Evolutionary conservation across 371 early-diverging fungal species (phyloP).

Genomic region (Mucor racemosus): DNA sequence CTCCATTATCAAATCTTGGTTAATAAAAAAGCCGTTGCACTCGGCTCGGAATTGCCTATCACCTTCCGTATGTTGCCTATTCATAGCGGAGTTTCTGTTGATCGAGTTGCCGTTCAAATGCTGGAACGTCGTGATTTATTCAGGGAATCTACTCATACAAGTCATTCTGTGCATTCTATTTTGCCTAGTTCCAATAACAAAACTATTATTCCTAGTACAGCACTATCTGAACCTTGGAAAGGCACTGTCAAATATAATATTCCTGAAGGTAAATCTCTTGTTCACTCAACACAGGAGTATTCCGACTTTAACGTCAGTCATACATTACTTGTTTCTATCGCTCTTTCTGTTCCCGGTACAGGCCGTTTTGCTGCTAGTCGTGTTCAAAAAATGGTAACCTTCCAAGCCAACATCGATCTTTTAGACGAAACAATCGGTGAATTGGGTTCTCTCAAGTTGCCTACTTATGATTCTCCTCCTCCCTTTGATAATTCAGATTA

Average conservation of each 20-base stretch:
- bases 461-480: slow-evolving; percentile 25
- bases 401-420: slow-evolving; percentile 21
- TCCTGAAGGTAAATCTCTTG: slow-evolving; percentile 6
- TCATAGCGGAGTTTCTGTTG: slow-evolving; percentile 2
- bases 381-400: slow-evolving; percentile 16
- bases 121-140: slow-evolving; percentile 18
- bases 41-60: slow-evolving; percentile 19
- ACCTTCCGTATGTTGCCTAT: slow-evolving; percentile 15
- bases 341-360: slow-evolving; percentile 11
- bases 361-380: not conserved
- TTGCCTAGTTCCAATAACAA: not conserved
- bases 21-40: slow-evolving; percentile 18
- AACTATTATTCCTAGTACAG: not conserved
- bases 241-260: slow-evolving; percentile 17
- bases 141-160: slow-evolving; percentile 6
- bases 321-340: slow-evolving; percentile 15
- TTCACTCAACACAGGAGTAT: slow-evolving; percentile 23
- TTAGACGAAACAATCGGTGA: slow-evolving; percentile 16
- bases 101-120: slow-evolving; percentile 14
- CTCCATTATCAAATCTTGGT: slow-evolving; percentile 22
- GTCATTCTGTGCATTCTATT: slow-evolving; percentile 10
- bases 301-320: slow-evolving; percentile 19
- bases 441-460: slow-evolving; percentile 13
- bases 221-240: slow-evolving; percentile 12
- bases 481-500: slow-evolving; percentile 18